These are phyloP conservation scores for Micromonas commoda DNA, from an alignment of 139 green algal species.

Conservation along the genomic window DNA sequence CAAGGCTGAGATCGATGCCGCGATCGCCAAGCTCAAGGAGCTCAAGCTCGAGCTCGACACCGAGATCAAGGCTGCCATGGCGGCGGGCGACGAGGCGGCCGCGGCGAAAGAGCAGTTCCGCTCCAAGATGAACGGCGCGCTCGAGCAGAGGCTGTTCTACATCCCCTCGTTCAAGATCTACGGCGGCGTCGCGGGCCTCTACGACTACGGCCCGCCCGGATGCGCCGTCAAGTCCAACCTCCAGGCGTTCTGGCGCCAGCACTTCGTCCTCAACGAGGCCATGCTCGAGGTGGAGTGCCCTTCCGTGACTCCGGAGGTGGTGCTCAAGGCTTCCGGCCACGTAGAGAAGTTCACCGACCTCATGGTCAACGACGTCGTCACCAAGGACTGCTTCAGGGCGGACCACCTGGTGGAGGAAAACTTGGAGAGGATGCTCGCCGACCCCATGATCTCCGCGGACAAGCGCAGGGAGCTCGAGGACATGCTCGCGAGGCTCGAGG, in stretches of 20 bases:
- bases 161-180: conserved; percentile 99
- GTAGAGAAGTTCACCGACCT: conserved; percentile 97
- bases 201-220: conserved; percentile 95
- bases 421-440: conserved; percentile 74
- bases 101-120: conserved; percentile 74
- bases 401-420: conserved; percentile 89
- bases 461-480: conserved; percentile 55
- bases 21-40: conserved; percentile 76
- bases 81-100: conserved; percentile 33
- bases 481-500: conserved; percentile 70
- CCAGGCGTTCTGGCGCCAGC: conserved; percentile 55
- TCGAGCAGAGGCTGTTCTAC: conserved; percentile 92
- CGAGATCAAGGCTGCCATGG: conserved; percentile 51
- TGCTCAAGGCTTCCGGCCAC: conserved; percentile 89
- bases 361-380: conserved; percentile 92
- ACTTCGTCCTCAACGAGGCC: conserved; percentile 96
- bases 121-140: conserved; percentile 55
- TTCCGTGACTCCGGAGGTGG: conserved; percentile 88
- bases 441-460: conserved; percentile 56
- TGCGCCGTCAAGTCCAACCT: conserved; percentile 96
- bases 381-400: conserved; percentile 51
- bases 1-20: conserved; percentile 67
- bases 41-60: conserved; percentile 70
- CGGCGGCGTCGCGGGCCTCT: conserved; percentile 88
- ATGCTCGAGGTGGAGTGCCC: conserved; percentile 99